Conservation (phyloP, 1,139 yeast genomes). For the Chernovozyma sophiae-reginae region DNA sequence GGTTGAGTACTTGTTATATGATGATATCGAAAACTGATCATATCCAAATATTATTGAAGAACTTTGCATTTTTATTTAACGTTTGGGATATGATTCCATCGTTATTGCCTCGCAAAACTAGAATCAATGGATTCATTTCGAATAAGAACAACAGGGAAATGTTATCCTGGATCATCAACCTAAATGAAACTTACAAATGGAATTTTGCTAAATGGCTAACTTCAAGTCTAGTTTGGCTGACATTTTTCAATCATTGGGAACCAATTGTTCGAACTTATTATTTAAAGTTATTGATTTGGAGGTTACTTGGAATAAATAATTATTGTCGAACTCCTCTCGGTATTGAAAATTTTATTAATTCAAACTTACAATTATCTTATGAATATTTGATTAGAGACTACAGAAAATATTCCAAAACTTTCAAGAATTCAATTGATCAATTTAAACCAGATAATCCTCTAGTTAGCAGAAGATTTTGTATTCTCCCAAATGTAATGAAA, state of each 20-base stretch:
- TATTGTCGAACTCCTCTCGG: constrained; percentile 7
- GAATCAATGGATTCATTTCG: background rate
- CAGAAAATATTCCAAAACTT: background rate
- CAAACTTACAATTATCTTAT: constrained; percentile 11
- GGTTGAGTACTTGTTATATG: constrained; percentile 59
- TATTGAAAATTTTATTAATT: constrained; percentile 7
- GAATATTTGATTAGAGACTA: constrained; percentile 3
- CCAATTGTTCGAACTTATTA: constrained; percentile 72
- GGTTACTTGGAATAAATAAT: constrained; percentile 50
- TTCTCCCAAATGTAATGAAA: constrained; percentile 31
- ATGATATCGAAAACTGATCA: constrained; percentile 60
- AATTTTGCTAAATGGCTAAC: constrained; percentile 55
- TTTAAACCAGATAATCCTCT: constrained; percentile 49
- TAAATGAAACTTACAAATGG: constrained; percentile 37
- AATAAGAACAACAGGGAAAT: background rate
- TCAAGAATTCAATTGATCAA: background rate
- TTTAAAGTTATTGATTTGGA: constrained; percentile 64
- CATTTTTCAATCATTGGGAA: constrained; percentile 72
- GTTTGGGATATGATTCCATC: constrained; percentile 71
- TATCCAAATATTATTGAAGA: constrained; percentile 58
- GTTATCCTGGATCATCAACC: constrained; percentile 31
- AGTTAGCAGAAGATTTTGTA: constrained; percentile 46
- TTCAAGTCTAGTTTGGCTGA: constrained; percentile 44
- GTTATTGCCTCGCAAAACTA: background rate
- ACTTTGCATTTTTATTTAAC: constrained; percentile 64